Conservation (phyloP, 2,329 filamentous ascomycete species). For the Teratosphaeria destructans region DNA sequence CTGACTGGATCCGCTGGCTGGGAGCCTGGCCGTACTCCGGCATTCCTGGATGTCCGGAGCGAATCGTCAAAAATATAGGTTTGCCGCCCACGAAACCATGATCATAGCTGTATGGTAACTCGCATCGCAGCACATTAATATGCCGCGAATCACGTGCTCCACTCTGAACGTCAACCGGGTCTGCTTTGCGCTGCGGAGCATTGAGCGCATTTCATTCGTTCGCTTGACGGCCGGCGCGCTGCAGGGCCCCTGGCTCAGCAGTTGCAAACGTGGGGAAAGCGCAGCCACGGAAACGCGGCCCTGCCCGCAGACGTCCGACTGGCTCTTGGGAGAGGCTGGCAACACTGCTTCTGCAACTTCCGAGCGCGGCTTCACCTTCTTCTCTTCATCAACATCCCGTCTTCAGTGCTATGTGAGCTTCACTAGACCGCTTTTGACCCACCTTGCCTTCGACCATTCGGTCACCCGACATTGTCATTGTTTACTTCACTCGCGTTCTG, state of each 20-base stretch:
- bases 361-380: not conserved
- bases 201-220: not conserved
- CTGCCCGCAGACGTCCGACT: not conserved
- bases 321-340: not conserved
- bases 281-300: not conserved
- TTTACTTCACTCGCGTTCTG: not conserved
- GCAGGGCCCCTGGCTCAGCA: not conserved
- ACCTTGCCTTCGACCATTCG: not conserved
- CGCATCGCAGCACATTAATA: not conserved
- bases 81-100: no score
- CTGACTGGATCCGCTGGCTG: not conserved
- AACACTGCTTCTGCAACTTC: not conserved
- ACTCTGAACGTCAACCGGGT: not conserved
- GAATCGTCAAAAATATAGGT: no score
- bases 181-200: not conserved
- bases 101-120: not conserved
- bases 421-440: not conserved
- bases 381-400: not conserved
- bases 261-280: not conserved
- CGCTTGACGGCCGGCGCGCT: not conserved
- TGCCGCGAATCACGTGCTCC: not conserved
- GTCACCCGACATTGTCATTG: not conserved
- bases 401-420: not conserved
- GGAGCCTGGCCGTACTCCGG: not conserved
- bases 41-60: not conserved